phyloP scores from a whole-genome alignment of 2,329 filamentous ascomycete genomes.

The Pseudocercospora fijiensis region DNA sequence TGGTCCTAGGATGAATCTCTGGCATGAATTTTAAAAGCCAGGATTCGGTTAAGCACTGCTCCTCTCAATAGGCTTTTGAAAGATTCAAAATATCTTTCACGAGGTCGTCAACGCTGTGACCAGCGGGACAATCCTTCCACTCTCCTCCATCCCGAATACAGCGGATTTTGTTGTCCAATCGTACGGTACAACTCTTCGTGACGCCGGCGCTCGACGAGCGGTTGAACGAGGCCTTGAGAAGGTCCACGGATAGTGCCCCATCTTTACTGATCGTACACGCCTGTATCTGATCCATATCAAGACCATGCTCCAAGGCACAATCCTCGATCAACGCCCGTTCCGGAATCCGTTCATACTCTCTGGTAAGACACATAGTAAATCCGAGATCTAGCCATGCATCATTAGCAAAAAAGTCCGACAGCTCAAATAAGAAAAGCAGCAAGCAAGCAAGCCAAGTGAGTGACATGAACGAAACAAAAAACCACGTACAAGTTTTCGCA shows the following conservation, averaged over 20 bases:
- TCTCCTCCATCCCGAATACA: constrained; percentile 77
- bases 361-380: constrained; percentile 86
- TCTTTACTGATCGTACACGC: constrained; percentile 76
- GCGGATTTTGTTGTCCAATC: constrained; percentile 74
- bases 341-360: constrained; percentile 75
- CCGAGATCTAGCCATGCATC: constrained; percentile 62
- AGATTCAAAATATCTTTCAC: constrained; percentile 62
- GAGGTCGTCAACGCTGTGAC: constrained; percentile 67
- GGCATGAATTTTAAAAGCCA: not conserved
- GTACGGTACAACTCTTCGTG: constrained; percentile 50
- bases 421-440: too few species aligned
- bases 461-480: not conserved
- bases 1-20: not conserved
- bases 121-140: constrained; percentile 76
- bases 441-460: too few species aligned
- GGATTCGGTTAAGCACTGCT: too few species aligned
- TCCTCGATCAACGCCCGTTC: constrained; percentile 74
- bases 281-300: constrained; percentile 79
- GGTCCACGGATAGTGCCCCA: constrained; percentile 65
- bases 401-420: constrained; percentile 1
- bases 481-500: constrained; percentile 61
- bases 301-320: constrained; percentile 86
- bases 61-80: constrained; percentile 4
- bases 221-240: constrained; percentile 61
- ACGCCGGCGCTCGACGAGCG: constrained; percentile 55